Evolutionary conservation across 345 rosid species (phyloP).

Genomic region (Brassica juncea): DNA sequence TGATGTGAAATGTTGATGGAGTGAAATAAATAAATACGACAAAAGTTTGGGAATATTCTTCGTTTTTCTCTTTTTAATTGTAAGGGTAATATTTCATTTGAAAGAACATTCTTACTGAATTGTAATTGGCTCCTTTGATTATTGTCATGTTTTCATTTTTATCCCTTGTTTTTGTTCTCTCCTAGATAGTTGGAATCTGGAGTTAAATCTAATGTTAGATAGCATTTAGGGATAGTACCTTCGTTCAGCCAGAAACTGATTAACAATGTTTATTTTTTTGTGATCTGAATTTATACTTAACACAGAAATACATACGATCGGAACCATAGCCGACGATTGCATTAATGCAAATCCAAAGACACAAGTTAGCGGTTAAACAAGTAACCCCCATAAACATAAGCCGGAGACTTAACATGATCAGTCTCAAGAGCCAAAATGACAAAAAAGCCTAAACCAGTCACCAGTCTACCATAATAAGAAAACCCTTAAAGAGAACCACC

Average conservation of each 20-base stretch:
- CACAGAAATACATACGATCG: too few species aligned
- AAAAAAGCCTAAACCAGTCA: too few species aligned
- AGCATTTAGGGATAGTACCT: neutral
- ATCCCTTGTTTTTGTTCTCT: neutral
- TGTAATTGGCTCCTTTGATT: neutral
- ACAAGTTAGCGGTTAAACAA: too few species aligned
- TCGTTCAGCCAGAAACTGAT: neutral
- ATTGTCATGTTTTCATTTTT: neutral
- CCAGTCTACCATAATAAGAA: too few species aligned
- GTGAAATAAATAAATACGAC: neutral
- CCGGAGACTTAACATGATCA: too few species aligned
- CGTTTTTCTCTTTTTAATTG: neutral
- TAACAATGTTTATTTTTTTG: neutral
- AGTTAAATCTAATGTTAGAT: neutral
- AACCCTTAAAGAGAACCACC: too few species aligned
- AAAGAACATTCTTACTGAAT: neutral
- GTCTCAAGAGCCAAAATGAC: too few species aligned
- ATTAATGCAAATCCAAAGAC: too few species aligned
- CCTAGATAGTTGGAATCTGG: neutral
- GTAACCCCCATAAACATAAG: too few species aligned
- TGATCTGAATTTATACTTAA: too few species aligned
- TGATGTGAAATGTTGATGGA: constrained; percentile 17
- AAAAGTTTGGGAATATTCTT: neutral
- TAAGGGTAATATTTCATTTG: neutral
- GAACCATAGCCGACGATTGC: too few species aligned